Base-by-base conservation (phyloP, 2,329 filamentous ascomycete species). In the Fusarium sp. region DNA sequence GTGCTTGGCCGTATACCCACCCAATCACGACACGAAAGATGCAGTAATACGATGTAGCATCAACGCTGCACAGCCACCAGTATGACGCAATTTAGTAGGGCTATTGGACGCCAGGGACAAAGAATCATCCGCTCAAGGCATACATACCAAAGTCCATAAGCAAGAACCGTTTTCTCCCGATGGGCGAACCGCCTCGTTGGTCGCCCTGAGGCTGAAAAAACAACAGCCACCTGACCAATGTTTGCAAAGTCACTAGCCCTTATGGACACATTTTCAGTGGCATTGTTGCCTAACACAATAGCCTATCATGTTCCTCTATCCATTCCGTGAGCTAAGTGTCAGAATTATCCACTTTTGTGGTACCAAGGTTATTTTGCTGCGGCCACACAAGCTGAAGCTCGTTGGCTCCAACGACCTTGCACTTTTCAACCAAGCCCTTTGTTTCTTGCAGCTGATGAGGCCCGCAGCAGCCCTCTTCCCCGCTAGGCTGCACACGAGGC, bases 311-410 rank as follows among this genome's bases (percentile, higher is more conserved):
- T 47, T 27, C 42, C 29, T 31, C 29, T 31, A 31, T 31, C 29
- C 29, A 3, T 31, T 29, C 42, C 14, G 10, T 47, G 24, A 52
- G 47, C 47, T 16, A 52, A 52, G 24, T 52, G 47, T 52, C 47
- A 52, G 47, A 52, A 52, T 52, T 52, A 52, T 52, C 47, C 47
- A 52, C 47, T 52, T 52, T 52, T 52, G 47, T 52, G 47, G 47
- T 52, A 52, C 47, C 47, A 52, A 52, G 24, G 18, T 29, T 29
- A 52, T 34, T 13, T 18, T 52, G 24, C 16, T n/a, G 14, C 42
- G 22, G 42, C 42, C 42, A 47, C 22, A 47, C 42, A 47, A 47
- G 42, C 42, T 47, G 8, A 16, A 47, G 42, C 47, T 29, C 47
- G 9, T 18, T 50, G 45, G 47, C 24, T 31, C 47, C 47, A 52